Evolutionary conservation across 768 basidiomycete species (phyloP).

Genomic region (Termitomyces sp.): DNA sequence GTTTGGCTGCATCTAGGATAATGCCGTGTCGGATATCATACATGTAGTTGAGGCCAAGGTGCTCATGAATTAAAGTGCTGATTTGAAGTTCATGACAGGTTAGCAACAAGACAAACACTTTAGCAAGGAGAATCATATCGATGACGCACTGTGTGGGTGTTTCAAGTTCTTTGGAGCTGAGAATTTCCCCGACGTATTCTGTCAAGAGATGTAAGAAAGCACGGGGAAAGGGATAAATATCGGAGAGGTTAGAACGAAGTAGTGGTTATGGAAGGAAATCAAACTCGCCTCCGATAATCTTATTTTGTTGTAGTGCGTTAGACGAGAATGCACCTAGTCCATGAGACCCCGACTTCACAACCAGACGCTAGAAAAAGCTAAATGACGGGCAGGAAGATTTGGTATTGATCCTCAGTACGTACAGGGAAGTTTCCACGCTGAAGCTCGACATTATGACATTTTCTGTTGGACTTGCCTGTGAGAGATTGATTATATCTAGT

Average conservation of each 20-base stretch:
- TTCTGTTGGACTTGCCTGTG: slow-evolving; percentile 11
- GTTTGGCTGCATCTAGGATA: slow-evolving; percentile 2
- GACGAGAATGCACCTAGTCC: slow-evolving; percentile 49
- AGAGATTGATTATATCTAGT: not conserved
- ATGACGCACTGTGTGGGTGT: slow-evolving; percentile 1
- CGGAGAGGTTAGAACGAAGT: not conserved
- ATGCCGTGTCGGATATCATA: not conserved
- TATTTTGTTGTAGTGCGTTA: slow-evolving; percentile 5
- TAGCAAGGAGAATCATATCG: not conserved
- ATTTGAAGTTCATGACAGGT: not conserved
- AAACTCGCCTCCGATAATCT: slow-evolving; percentile 22
- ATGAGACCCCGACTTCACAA: slow-evolving; percentile 28
- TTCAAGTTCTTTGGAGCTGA: not conserved
- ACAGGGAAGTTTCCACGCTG: slow-evolving; percentile 20
- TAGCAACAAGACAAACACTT: not conserved
- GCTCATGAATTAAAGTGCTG: slow-evolving; percentile 5
- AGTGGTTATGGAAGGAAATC: not conserved
- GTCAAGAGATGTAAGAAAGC: not conserved
- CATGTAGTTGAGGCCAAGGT: slow-evolving; percentile 11
- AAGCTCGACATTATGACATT: slow-evolving; percentile 16
- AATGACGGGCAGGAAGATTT: not conserved
- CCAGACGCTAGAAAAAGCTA: slow-evolving; percentile 23
- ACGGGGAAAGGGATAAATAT: not conserved
- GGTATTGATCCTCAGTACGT: not conserved
- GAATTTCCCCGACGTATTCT: slow-evolving; percentile 43